Conservation (phyloP, 257 asterid species). For the Cruciata laevipes region DNA sequence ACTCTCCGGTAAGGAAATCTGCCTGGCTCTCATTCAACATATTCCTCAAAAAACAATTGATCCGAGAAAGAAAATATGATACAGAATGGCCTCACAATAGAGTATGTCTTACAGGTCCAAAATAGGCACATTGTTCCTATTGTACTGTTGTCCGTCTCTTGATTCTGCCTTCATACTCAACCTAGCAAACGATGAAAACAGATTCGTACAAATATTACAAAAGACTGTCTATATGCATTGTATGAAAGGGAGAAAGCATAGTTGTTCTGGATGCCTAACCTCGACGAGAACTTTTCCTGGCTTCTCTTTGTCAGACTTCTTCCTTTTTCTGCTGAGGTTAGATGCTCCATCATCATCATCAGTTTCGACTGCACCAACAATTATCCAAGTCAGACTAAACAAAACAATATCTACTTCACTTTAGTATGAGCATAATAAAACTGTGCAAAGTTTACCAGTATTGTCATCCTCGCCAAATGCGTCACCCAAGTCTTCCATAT, state of each 20-base stretch:
- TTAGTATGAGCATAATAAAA: neutral
- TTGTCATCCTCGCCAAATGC: slow-evolving; percentile 15
- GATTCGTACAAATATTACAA: neutral
- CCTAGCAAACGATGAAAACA: neutral
- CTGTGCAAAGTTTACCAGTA: neutral
- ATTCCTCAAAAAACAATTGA: neutral
- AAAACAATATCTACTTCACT: neutral
- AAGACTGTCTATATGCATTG: neutral
- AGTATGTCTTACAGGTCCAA: neutral
- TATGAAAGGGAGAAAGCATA: neutral
- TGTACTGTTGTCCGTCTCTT: neutral
- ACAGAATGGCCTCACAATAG: neutral
- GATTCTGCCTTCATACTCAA: neutral
- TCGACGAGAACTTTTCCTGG: neutral
- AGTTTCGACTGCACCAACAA: neutral
- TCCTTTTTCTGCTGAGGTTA: neutral
- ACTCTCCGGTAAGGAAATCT: neutral
- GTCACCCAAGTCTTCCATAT: slow-evolving; percentile 72
- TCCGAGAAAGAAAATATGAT: neutral
- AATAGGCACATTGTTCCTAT: neutral
- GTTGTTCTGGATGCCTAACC: neutral
- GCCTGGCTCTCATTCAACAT: neutral
- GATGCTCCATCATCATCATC: neutral
- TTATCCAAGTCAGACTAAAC: neutral
- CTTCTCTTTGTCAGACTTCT: neutral